phyloP scores from a whole-genome alignment of 768 basidiomycete species.

The Polyporus arcularius region DNA sequence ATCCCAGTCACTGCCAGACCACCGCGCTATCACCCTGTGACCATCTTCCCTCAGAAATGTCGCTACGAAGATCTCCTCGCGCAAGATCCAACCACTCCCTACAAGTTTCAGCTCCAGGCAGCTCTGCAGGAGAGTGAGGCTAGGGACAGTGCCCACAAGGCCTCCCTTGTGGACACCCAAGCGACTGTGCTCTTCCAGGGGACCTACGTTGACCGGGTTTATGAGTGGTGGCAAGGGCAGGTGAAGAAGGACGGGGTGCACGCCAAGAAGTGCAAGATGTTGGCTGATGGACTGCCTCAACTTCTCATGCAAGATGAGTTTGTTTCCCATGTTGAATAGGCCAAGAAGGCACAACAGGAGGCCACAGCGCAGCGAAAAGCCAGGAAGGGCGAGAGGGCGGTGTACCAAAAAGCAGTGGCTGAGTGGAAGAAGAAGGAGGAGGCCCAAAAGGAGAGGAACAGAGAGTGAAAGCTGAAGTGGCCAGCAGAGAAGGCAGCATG shows the following conservation, averaged over 20 bases:
- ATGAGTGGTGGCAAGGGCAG: constrained; percentile 6
- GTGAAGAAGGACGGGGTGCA: constrained; percentile 10
- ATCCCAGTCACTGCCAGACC: not conserved
- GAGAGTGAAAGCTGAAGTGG: constrained; percentile 5
- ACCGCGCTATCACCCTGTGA: not conserved
- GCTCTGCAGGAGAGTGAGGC: not conserved
- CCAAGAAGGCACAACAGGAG: constrained; percentile 4
- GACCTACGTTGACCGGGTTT: not conserved
- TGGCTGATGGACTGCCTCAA: constrained; percentile 26
- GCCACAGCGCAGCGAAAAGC: not conserved
- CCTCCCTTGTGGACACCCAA: not conserved
- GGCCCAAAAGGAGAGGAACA: not conserved
- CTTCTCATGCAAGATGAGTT: constrained; percentile 28
- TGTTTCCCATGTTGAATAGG: constrained; percentile 7
- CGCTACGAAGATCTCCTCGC: not conserved
- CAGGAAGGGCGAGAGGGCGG: constrained; percentile 3
- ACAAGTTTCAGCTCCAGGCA: not conserved
- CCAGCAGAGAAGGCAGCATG: constrained; percentile 18
- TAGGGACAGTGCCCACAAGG: not conserved
- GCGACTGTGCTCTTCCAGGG: not conserved
- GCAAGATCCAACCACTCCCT: not conserved
- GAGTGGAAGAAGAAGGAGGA: not conserved
- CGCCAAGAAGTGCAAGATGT: constrained; percentile 12
- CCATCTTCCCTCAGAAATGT: not conserved
- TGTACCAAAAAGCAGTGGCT: not conserved